These are phyloP conservation scores for Cucumis melo DNA, from an alignment of 306 rosid genomes.

Conservation along the genomic window DNA sequence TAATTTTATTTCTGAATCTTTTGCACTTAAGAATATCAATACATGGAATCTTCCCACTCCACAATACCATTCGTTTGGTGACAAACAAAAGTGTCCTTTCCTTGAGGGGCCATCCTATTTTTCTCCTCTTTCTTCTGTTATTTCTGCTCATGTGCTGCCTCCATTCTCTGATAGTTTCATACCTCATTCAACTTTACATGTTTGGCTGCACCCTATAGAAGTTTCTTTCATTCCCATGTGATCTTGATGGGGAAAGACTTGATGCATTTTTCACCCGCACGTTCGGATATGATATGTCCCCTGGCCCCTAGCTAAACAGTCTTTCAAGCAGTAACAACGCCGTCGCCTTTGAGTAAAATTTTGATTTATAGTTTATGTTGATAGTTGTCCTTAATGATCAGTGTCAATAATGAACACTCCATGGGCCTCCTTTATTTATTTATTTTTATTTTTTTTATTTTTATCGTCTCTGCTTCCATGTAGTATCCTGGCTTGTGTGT, in stretches of 20 bases:
- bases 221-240: constrained; percentile 3
- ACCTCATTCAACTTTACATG: neutral
- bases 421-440: neutral
- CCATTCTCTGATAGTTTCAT: neutral
- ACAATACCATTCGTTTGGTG: neutral
- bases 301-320: neutral
- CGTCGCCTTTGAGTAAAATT: neutral
- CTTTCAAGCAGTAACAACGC: neutral
- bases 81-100: neutral
- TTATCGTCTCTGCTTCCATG: neutral
- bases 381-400: neutral
- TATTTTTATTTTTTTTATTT: no score
- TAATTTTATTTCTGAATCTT: neutral
- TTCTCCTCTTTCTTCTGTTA: neutral
- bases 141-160: neutral
- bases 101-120: neutral
- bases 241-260: neutral
- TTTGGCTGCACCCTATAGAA: constrained; percentile 1
- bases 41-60: neutral
- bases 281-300: neutral
- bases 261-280: constrained; percentile 3
- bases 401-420: no score
- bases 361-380: neutral
- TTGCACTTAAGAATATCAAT: neutral
- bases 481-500: neutral